phyloP scores from a whole-genome alignment of 768 basidiomycete species.

The Tephrocybe rancida region DNA sequence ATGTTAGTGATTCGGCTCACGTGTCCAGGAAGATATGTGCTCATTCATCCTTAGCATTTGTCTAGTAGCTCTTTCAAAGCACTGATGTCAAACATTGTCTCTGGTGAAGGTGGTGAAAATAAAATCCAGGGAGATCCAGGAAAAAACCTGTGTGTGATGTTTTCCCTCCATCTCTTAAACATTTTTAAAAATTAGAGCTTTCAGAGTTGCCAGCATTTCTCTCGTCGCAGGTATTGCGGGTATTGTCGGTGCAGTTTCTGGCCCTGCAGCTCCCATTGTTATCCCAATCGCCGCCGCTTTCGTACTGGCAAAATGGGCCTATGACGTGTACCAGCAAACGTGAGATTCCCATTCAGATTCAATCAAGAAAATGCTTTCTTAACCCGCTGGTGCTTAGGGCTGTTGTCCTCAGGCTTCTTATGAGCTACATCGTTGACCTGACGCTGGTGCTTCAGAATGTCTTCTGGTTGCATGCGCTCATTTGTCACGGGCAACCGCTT shows the following conservation, averaged over 20 bases:
- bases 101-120: not conserved
- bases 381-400: conserved; percentile 2
- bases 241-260: conserved; percentile 13
- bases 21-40: not conserved
- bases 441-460: conserved; percentile 22
- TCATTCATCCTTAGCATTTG: conserved; percentile 13
- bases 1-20: conserved; percentile 8
- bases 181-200: not conserved
- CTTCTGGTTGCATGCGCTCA: conserved; percentile 16
- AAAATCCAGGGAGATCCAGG: not conserved
- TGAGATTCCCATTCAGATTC: conserved; percentile 2
- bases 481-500: not conserved
- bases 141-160: conserved; percentile 2
- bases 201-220: conserved; percentile 11
- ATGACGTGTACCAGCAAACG: conserved; percentile 23
- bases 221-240: conserved; percentile 16
- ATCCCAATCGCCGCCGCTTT: too few species aligned
- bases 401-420: conserved; percentile 14
- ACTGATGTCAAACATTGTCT: conserved; percentile 19
- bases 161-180: not conserved
- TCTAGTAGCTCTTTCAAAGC: conserved; percentile 18
- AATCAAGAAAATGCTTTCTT: not conserved
- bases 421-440: too few species aligned
- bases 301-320: conserved; percentile 21
- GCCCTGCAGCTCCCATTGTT: conserved; percentile 22